These are phyloP conservation scores for Ogataea ramenticola DNA, from an alignment of 805 yeast species.

Conservation along the genomic window DNA sequence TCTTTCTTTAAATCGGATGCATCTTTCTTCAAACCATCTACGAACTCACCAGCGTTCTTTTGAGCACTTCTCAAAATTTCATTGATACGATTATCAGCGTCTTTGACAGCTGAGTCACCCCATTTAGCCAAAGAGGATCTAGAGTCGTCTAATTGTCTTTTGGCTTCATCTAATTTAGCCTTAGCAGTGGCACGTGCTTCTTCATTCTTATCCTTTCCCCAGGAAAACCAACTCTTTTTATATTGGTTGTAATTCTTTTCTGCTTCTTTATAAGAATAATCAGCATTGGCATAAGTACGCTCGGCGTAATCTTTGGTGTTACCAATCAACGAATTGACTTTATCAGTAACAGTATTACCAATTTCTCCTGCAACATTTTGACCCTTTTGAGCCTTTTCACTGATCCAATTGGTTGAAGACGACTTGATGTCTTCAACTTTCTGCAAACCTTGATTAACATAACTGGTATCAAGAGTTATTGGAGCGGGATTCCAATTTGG, in stretches of 20 bases:
- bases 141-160: slow-evolving; percentile 28
- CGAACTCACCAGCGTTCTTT: slow-evolving; percentile 5
- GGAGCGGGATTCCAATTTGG: slow-evolving; percentile 21
- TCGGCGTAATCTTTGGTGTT: slow-evolving; percentile 7
- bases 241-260: slow-evolving; percentile 25
- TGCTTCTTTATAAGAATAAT: slow-evolving; percentile 16
- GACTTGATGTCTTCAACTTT: slow-evolving; percentile 13
- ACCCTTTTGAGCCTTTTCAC: slow-evolving; percentile 12
- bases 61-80: slow-evolving; percentile 14
- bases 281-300: slow-evolving; percentile 19
- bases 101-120: slow-evolving; percentile 18
- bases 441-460: slow-evolving; percentile 10
- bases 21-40: not conserved
- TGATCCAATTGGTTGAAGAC: slow-evolving; percentile 15
- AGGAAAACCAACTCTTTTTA: slow-evolving; percentile 29
- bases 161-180: slow-evolving; percentile 25
- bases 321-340: slow-evolving; percentile 10
- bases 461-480: slow-evolving; percentile 4
- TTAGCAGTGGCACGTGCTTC: slow-evolving; percentile 30
- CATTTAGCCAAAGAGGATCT: slow-evolving; percentile 21
- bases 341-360: slow-evolving; percentile 8
- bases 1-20: not conserved
- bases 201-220: slow-evolving; percentile 30
- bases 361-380: slow-evolving; percentile 7
- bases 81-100: slow-evolving; percentile 20